Conservation (phyloP, 1,139 yeast genomes). For the Kurtzmaniella quercitrusa region DNA sequence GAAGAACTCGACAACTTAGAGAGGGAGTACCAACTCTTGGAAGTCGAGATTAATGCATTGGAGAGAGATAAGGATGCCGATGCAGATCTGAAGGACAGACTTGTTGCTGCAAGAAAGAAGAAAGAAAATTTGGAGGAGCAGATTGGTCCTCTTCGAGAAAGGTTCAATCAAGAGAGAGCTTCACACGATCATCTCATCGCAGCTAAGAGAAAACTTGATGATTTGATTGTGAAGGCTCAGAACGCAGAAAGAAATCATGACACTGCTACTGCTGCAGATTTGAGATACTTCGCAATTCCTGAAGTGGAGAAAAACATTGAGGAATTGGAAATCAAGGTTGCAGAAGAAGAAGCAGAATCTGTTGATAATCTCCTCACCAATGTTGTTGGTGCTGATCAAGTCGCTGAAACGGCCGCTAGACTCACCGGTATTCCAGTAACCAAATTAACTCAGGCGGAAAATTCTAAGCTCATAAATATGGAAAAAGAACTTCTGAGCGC, state of each 20-base stretch:
- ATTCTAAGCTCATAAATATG: slow-evolving; percentile 89
- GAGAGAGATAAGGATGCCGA: slow-evolving; percentile 96
- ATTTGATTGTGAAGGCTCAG: slow-evolving; percentile 83
- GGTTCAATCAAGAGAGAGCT: slow-evolving; percentile 82
- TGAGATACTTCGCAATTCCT: slow-evolving; percentile 95
- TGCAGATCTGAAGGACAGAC: slow-evolving; percentile 78
- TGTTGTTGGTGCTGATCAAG: slow-evolving; percentile 89
- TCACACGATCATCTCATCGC: slow-evolving; percentile 88
- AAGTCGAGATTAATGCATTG: slow-evolving; percentile 93
- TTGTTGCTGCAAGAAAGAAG: slow-evolving; percentile 70
- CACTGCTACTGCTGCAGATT: slow-evolving; percentile 91
- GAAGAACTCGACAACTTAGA: slow-evolving; percentile 93
- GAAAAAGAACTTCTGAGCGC: slow-evolving; percentile 76
- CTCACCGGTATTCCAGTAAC: slow-evolving; percentile 98
- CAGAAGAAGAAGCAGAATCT: slow-evolving; percentile 62
- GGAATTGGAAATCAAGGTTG: slow-evolving; percentile 69
- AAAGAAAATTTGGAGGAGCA: slow-evolving; percentile 84
- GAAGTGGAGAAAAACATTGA: slow-evolving; percentile 76
- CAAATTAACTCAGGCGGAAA: slow-evolving; percentile 92
- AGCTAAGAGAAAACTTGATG: slow-evolving; percentile 88
- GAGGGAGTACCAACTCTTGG: slow-evolving; percentile 84
- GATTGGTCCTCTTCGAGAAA: slow-evolving; percentile 78
- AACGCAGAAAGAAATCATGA: slow-evolving; percentile 98
- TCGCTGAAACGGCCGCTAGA: slow-evolving; percentile 95
- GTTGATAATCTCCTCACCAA: slow-evolving; percentile 73